These are phyloP conservation scores for Dinochytrium kinnereticum DNA, from an alignment of 371 early-diverging fungal species.

Conservation along the genomic window DNA sequence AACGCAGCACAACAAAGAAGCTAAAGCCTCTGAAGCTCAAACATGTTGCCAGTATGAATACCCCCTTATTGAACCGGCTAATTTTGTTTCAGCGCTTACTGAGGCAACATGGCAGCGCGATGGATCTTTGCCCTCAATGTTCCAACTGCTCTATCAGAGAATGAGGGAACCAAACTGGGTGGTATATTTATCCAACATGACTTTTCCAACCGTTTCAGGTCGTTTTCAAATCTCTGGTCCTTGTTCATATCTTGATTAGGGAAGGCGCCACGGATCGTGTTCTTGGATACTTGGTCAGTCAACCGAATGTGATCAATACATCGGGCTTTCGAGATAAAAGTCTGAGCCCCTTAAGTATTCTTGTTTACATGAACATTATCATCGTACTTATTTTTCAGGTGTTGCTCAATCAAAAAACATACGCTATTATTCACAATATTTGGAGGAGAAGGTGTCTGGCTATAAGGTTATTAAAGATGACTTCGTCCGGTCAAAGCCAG, in stretches of 20 bases:
- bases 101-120: constrained; percentile 46
- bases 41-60: constrained; percentile 74
- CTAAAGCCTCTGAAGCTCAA: constrained; percentile 71
- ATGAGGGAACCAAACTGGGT: constrained; percentile 81
- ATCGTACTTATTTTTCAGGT: constrained; percentile 26
- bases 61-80: neutral
- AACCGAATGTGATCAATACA: constrained; percentile 65
- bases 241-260: constrained; percentile 83
- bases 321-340: constrained; percentile 67
- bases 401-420: constrained; percentile 77
- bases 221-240: constrained; percentile 86
- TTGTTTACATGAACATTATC: no score
- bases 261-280: constrained; percentile 77
- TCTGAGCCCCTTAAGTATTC: constrained; percentile 55
- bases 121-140: constrained; percentile 43
- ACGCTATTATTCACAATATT: constrained; percentile 78
- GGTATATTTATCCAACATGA: constrained; percentile 55
- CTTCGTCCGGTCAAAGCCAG: constrained; percentile 62
- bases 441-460: constrained; percentile 77
- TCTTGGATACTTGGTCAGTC: constrained; percentile 69
- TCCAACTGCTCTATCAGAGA: constrained; percentile 58
- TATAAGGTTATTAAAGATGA: constrained; percentile 79
- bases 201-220: constrained; percentile 59
- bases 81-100: constrained; percentile 38
- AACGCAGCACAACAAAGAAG: constrained; percentile 44